phyloP scores from a whole-genome alignment of 2,329 filamentous ascomycete genomes.

The Aspergillus intermedius region DNA sequence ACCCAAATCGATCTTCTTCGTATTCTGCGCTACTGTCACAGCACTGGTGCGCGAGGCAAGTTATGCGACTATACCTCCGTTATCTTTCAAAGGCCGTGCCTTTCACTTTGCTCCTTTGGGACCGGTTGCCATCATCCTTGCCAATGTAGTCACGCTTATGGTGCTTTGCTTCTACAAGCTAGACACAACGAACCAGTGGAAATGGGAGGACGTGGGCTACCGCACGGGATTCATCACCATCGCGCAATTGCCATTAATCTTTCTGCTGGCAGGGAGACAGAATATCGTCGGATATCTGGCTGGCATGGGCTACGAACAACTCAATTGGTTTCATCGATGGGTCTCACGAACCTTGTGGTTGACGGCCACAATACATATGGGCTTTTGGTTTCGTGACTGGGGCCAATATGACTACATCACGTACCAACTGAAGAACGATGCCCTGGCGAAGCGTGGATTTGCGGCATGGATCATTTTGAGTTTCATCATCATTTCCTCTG shows the following conservation, averaged over 20 bases:
- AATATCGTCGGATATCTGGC: slow-evolving; percentile 47
- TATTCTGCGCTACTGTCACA: slow-evolving; percentile 46
- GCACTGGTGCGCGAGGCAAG: slow-evolving; percentile 50
- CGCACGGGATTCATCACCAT: slow-evolving; percentile 49
- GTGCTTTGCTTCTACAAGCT: slow-evolving; percentile 52
- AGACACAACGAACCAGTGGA: slow-evolving; percentile 43
- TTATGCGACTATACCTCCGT: slow-evolving; percentile 38
- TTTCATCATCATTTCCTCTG: slow-evolving; percentile 48
- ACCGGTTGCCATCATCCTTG: slow-evolving; percentile 26
- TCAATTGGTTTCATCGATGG: slow-evolving; percentile 51
- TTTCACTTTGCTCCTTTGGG: slow-evolving; percentile 36
- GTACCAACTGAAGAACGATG: slow-evolving; percentile 43
- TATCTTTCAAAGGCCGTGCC: slow-evolving; percentile 26
- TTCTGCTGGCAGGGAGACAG: slow-evolving; percentile 50
- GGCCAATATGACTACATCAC: slow-evolving; percentile 45
- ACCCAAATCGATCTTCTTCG: slow-evolving; percentile 46
- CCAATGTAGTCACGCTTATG: slow-evolving; percentile 46
- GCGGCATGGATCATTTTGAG: slow-evolving; percentile 47
- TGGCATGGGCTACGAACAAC: slow-evolving; percentile 44
- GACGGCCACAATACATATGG: slow-evolving; percentile 49
- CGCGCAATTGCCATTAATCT: slow-evolving; percentile 50
- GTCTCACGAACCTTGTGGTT: slow-evolving; percentile 46
- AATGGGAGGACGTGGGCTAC: slow-evolving; percentile 53
- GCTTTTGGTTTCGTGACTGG: slow-evolving; percentile 51
- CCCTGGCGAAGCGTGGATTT: slow-evolving; percentile 46